These are phyloP conservation scores for Termitomyces sp. DNA, from an alignment of 768 basidiomycete species.

Conservation along the genomic window DNA sequence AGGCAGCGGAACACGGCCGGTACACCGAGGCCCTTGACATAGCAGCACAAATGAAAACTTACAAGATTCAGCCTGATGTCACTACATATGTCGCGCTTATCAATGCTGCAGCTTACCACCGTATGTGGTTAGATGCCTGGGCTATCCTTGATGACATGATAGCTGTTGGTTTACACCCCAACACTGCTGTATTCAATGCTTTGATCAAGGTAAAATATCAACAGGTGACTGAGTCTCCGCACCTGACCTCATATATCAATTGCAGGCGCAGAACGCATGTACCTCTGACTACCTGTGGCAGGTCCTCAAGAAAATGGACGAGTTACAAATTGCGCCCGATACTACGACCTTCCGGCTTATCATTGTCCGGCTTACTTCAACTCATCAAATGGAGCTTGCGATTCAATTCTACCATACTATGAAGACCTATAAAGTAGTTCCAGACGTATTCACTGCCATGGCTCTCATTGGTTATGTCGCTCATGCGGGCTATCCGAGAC, in stretches of 20 bases:
- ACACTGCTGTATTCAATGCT: constrained; percentile 51
- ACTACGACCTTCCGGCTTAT: constrained; percentile 50
- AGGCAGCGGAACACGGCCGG: constrained; percentile 32
- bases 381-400: constrained; percentile 62
- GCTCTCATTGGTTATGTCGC: constrained; percentile 54
- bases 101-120: constrained; percentile 40
- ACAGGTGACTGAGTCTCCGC: not conserved
- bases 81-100: constrained; percentile 58
- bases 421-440: constrained; percentile 46
- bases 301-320: constrained; percentile 54
- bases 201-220: constrained; percentile 51
- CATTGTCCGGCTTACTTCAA: constrained; percentile 41
- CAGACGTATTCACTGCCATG: constrained; percentile 47
- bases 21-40: constrained; percentile 40
- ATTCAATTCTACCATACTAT: constrained; percentile 61
- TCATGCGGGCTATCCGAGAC: constrained; percentile 48
- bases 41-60: constrained; percentile 56
- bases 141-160: constrained; percentile 73
- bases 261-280: constrained; percentile 44
- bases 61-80: constrained; percentile 49
- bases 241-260: constrained; percentile 5
- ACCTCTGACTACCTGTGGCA: constrained; percentile 40
- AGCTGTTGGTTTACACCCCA: constrained; percentile 43
- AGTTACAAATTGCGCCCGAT: constrained; percentile 46
- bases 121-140: constrained; percentile 49